phyloP scores from a whole-genome alignment of 2,329 filamentous ascomycete genomes.

The Neurospora crassa region DNA sequence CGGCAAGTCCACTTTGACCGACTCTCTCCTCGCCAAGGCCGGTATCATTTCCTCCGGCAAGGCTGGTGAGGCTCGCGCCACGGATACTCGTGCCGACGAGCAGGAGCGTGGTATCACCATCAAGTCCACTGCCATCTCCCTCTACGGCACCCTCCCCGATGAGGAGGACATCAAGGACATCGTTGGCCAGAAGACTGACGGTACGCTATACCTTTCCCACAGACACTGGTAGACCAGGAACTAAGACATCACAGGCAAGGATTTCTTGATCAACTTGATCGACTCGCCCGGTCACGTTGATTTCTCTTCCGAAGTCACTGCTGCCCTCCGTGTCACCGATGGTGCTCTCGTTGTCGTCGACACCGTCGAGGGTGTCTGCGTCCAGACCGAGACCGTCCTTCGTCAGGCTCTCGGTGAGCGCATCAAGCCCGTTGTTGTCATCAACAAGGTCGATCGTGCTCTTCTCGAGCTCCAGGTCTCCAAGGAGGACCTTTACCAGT shows the following conservation, averaged over 20 bases:
- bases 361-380: constrained; percentile 98
- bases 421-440: constrained; percentile 99
- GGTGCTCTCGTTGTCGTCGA: constrained; percentile 99
- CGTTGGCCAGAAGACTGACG: constrained; percentile 74
- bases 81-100: constrained; percentile 93
- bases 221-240: not conserved
- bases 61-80: constrained; percentile 91
- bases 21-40: constrained; percentile 96
- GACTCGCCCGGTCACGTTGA: constrained; percentile 99
- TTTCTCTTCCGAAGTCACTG: constrained; percentile 99
- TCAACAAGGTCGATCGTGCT: constrained; percentile 99
- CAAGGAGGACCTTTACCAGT: constrained; percentile 99
- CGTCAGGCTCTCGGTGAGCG: constrained; percentile 98
- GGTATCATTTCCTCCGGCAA: constrained; percentile 99
- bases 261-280: constrained; percentile 99
- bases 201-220: constrained; percentile 6
- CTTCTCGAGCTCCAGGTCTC: constrained; percentile 96
- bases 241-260: constrained; percentile 44
- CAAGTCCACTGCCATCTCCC: constrained; percentile 99
- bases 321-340: constrained; percentile 98
- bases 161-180: constrained; percentile 92
- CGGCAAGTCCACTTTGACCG: constrained; percentile 99
- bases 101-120: constrained; percentile 99
- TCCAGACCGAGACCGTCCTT: constrained; percentile 99
- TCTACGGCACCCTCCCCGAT: constrained; percentile 77